These are phyloP conservation scores for Lactifluus volemus DNA, from an alignment of 768 basidiomycete genomes.

Conservation along the genomic window DNA sequence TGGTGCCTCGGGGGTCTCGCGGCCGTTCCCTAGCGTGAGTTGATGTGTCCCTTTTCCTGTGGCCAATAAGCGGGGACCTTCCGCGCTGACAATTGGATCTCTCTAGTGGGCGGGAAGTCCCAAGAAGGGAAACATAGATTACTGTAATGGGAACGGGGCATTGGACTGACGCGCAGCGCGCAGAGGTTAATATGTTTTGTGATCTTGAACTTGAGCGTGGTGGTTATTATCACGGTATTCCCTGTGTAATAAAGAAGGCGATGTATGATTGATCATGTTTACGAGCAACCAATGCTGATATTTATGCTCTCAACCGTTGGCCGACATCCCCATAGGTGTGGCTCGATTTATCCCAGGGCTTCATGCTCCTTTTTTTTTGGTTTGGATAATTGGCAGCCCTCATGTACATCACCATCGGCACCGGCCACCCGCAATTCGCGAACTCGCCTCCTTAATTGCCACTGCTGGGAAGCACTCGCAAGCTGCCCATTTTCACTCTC, in stretches of 20 bases:
- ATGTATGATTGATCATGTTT: neutral
- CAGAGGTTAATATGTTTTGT: too few relatives aligned
- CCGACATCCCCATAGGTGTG: too few relatives aligned
- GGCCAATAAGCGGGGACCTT: neutral
- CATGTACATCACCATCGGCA: too few relatives aligned
- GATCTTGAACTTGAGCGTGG: neutral
- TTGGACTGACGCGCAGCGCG: constrained; percentile 28
- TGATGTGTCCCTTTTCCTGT: neutral
- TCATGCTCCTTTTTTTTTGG: too few relatives aligned
- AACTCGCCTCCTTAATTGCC: too few relatives aligned
- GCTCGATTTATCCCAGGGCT: too few relatives aligned
- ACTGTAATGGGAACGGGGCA: constrained; percentile 53
- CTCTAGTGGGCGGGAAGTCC: constrained; percentile 46
- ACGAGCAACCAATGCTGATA: too few relatives aligned
- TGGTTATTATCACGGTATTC: neutral
- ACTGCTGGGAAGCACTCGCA: too few relatives aligned
- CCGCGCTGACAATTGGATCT: neutral
- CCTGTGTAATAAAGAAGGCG: neutral
- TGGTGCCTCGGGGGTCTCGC: constrained; percentile 42
- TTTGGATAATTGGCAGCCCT: neutral
- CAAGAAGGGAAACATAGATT: constrained; percentile 42
- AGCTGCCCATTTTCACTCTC: too few relatives aligned
- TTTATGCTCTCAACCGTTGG: too few relatives aligned
- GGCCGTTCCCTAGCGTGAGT: constrained; percentile 37
- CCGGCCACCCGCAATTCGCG: too few relatives aligned